Evolutionary conservation across 176 grass and related monocot genomes (phyloP), one percentile per base, ranked within the genome.

Genomic region (Echinochloa phyllopogon): DNA sequence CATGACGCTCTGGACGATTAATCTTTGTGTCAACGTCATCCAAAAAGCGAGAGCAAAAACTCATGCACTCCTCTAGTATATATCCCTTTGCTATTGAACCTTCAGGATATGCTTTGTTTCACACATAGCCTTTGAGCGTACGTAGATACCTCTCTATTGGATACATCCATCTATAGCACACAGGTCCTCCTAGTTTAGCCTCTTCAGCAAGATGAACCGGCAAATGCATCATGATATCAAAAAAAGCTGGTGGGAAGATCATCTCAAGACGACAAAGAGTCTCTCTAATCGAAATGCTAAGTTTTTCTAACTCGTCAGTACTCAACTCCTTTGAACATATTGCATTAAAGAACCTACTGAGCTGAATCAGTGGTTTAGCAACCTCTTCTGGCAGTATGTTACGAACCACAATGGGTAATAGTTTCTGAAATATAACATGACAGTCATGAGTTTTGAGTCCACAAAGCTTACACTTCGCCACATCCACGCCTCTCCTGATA

Each of bases 361-460:
- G n/a, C 8, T 78, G 0, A 44, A 62, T 38, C 36, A 60, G 42
- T 47, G 76, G 76, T 1, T 6, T 17, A 63, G 25, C 57, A 45
- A 63, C 76, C 11, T 47, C 43, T 17, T 47, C 4, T 6, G 23
- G 76, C 55, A 78, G 27, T 18, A 63, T 45, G 8, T 78, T 25
- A 0, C 41, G 8, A 1, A 63, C 25, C 0, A 17, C 76, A 33
- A 65, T 5, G 5, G 75, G 65, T 45, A 86, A 41, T 47, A 73
- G 29, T 71, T 79, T 61, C 21, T 85, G 17, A 0, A 84, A 47
- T n/a, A 84, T 73, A 33, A 84, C 25, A 76, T 84, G 59, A 36
- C n/a, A 83, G 21, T 85, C 69, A 59, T 85, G 59, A 55, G 56
- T 77, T 67, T 85, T 85, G 0, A 85, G 72, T 10, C 83, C n/a